These are phyloP conservation scores for Boletellus dicymbophilus DNA, from an alignment of 1,284 basidiomycete genomes.

Conservation along the genomic window DNA sequence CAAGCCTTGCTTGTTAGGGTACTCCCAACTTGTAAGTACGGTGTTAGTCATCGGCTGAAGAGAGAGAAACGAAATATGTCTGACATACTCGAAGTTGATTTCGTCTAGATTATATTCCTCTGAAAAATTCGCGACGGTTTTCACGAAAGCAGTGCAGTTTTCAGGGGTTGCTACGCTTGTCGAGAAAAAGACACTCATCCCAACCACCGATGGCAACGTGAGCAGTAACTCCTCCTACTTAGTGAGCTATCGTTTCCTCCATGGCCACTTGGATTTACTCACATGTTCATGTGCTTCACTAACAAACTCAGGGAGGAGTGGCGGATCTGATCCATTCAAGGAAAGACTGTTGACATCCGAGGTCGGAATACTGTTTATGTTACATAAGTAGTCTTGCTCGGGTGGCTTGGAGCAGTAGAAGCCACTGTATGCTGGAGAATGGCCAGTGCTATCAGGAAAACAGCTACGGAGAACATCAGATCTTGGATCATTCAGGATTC, in stretches of 20 bases:
- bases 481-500: no score
- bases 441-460: conserved; percentile 9
- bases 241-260: background rate
- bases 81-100: conserved; percentile 26
- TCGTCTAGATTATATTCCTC: conserved; percentile 45
- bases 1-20: conserved; percentile 48
- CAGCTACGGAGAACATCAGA: conserved; percentile 12
- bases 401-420: background rate
- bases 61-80: no score
- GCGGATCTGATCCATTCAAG: conserved; percentile 40
- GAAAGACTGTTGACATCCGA: conserved; percentile 40
- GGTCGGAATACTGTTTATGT: conserved; percentile 47
- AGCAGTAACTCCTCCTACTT: conserved; percentile 60
- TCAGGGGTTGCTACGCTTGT: conserved; percentile 56
- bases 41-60: no score
- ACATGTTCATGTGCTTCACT: conserved; percentile 48
- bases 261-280: background rate
- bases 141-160: conserved; percentile 68
- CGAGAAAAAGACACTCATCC: conserved; percentile 76
- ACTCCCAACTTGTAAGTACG: conserved; percentile 43
- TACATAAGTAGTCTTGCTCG: background rate
- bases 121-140: conserved; percentile 62
- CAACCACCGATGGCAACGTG: conserved; percentile 85
- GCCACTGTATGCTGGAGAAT: conserved; percentile 4
- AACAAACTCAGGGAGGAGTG: conserved; percentile 53